Evolutionary conservation across 163 green algal species (phyloP), one percentile per base, ranked within the genome.

Genomic region (Trebouxia gelatinosa): DNA sequence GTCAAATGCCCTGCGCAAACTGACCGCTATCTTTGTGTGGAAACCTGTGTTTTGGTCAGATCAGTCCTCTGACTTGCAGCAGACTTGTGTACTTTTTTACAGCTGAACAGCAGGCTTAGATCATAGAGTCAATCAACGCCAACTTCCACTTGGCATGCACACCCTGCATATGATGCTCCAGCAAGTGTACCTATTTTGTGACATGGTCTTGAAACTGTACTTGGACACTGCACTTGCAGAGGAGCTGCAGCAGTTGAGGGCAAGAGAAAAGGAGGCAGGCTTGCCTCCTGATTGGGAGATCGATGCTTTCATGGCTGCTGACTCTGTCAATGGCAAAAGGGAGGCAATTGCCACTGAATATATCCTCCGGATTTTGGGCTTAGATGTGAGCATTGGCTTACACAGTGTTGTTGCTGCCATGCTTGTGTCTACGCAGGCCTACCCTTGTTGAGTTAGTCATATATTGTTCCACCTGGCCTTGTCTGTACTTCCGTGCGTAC

Each of bases 221-320:
- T 54, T 54, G 9, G 11, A 23, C 21, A 3, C 51, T 67, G 58
- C 58, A 40, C 6, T 70, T 78, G 75, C 83, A 92, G 87, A 80
- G 9, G 70, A 91, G 57, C 40, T 88, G 32, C 37, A 79, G 31
- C 21, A 78, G 70, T 16, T 78, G 70, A 31, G 31, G 11, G 67
- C 48, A 23, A 35, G 48, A 23, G 85, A 89, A 72, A 51, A 72
- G 50, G 67, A 78, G 58, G 38, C 71, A 19, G 82, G 85, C 65
- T 88, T 94, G 29, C 78, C 87, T 0, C 9, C 29, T 19, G 88
- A 94, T 40, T 83, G 85, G 5, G 82, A 85, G 2, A 76, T 93
- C 40, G 90, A 91, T 23, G 86, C 82, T 2, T 84, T 90, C 64
- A 89, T 92, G 83, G 85, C 81, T 32, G 84, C 83, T 32, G 57